Base-by-base conservation (phyloP, 768 basidiomycete species). In the Porpolomopsis calyptriformis region DNA sequence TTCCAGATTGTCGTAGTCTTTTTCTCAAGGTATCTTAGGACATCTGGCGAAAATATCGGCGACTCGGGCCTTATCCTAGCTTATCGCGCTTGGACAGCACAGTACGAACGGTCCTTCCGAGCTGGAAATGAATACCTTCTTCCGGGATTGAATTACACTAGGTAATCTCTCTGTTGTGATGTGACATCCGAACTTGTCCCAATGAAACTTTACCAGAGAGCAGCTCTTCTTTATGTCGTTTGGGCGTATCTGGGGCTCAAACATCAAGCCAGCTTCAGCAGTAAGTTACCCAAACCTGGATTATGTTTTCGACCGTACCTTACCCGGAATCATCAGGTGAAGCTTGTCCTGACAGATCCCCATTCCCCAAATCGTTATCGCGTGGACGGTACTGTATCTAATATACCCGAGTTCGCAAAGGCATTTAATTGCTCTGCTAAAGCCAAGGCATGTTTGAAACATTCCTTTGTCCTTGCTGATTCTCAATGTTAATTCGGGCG, bases 181-280 rank as follows among this genome's bases (percentile, higher is more conserved):
- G 8, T 12, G 9, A 22, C 33, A 24, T 12, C 23, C 8, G 16
- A 18, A n/a, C 19, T 40, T 34, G 33, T 20, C 41, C 14, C 40
- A 33, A 4, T 54, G 49, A 47, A 45, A 47, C 9, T 26, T 23
- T 33, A 31, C 16, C 56, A 86, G 85, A 48, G 93, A 96, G 33
- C 93, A 97, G 67, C 64, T 97, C 23, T 97, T 97, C 68, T 97
- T 96, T 70, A 78, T 97, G 46, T 77, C 88, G 1, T 93, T 87
- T 56, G 92, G 78, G 11, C 76, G 85, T 22, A 78, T 85, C n/a
- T 94, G 89, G 89, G 88, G 82, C 0, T 73, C 78, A 57, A 80
- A 78, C 54, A 85, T 82, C 63, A 88, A 83, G 51, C 76, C 86
- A 20, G 82, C 78, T 36, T 77, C 84, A 22, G 84, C 84, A 20